Conservation (phyloP, 371 early-diverging fungal genomes). For the Funneliformis caledonium region DNA sequence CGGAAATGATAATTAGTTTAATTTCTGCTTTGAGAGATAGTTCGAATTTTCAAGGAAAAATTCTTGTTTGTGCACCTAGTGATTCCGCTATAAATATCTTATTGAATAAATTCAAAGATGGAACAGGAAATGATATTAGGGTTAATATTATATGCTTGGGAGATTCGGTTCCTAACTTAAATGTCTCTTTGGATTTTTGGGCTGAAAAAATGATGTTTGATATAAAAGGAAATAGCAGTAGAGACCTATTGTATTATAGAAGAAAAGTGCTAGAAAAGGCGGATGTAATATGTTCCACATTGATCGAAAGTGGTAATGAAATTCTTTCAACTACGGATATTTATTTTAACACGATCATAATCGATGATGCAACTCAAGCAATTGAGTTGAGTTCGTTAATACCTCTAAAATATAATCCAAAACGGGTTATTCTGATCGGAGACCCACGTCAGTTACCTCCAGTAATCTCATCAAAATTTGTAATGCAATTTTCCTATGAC, state of each 20-base stretch:
- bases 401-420: constrained; percentile 85
- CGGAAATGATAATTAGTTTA: constrained; percentile 6
- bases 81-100: constrained; percentile 98
- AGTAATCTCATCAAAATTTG: constrained; percentile 82
- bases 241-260: neutral
- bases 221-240: neutral
- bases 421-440: constrained; percentile 91
- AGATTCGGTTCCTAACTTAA: constrained; percentile 58
- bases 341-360: constrained; percentile 76
- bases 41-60: constrained; percentile 39
- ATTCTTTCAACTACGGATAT: constrained; percentile 58
- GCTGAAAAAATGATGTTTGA: constrained; percentile 13
- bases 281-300: constrained; percentile 80
- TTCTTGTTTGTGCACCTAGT: constrained; percentile 95
- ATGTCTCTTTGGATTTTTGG: constrained; percentile 42
- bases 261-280: constrained; percentile 49
- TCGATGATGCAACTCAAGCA: constrained; percentile 98
- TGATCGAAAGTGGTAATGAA: constrained; percentile 90
- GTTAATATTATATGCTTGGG: constrained; percentile 86
- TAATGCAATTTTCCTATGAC: constrained; percentile 77
- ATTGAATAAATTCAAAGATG: constrained; percentile 74
- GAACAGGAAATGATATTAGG: constrained; percentile 50
- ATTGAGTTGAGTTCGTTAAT: constrained; percentile 91
- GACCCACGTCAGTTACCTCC: constrained; percentile 98
- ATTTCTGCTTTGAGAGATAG: constrained; percentile 28